Evolutionary conservation across 805 yeast genomes (phyloP), one percentile per base, ranked within the genome.

Genomic region (Saccharomycopsis lassenensis): DNA sequence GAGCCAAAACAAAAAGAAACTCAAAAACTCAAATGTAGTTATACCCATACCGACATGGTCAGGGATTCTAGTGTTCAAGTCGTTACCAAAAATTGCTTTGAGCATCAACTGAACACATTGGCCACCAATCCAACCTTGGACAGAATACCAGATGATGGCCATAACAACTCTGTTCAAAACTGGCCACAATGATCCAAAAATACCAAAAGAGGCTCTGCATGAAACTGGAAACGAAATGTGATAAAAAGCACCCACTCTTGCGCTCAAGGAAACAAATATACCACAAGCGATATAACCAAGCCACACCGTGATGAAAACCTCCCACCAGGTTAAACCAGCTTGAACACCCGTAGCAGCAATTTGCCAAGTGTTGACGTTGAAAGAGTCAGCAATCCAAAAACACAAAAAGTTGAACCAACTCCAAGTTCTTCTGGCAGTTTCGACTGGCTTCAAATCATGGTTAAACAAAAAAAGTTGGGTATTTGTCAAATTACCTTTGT

Each of bases 311-410:
- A 85, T 59, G 93, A 94, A 85, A 8, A 81, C 75, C 52, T 77
- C 86, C 93, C 94, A 85, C 94, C 94, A 84, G 12, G 77, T 70
- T 57, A 85, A 60, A 7, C 91, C 91, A 16, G 75, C 72, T 36
- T 66, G 63, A 39, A 80, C 77, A 49, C 94, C 94, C 0, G 94
- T 80, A 6, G 89, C 76, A 2, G 94, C 94, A 48, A 85, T 83
- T 62, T 81, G 86, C 85, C 89, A 84, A 4, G 95, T 83, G 55
- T 82, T 84, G 52, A 85, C 74, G 58, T 85, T 85, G 61, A 85
- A 82, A 22, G 94, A 76, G 54, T 85, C 95, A 0, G 94, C 85
- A 40, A 85, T 56, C 95, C 95, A 85, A 49, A 82, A 80, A 45
- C 71, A 74, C 10, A 80, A 75, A 52, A 61, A 85, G 55, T 84